A percentile compares a stretch with the other conserved stretches of the same genome.
These are phyloP conservation scores for Dactylella cylindrospora DNA, from an alignment of 2,329 filamentous ascomycete genomes.

Conservation along the genomic window DNA sequence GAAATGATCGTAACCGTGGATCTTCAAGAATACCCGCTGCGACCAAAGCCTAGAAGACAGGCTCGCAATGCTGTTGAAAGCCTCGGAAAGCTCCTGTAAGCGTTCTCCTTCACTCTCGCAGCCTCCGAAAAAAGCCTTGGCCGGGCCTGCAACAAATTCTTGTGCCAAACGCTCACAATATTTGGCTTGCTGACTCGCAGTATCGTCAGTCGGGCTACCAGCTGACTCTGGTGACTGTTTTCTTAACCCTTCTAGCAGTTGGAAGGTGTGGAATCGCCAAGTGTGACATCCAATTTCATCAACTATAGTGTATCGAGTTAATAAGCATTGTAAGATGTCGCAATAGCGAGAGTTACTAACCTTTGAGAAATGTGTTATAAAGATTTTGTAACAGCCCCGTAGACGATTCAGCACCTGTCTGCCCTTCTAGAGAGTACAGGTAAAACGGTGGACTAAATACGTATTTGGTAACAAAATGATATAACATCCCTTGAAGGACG, in stretches of 20 bases:
- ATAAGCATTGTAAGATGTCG: too few relatives aligned
- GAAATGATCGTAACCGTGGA: background rate
- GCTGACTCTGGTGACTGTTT: background rate
- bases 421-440: background rate
- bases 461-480: background rate
- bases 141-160: background rate
- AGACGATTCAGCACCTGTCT: background rate
- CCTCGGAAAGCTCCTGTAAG: background rate
- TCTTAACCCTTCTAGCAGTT: background rate
- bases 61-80: background rate
- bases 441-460: background rate
- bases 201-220: background rate
- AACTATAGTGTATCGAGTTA: constrained; percentile 4
- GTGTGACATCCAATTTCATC: background rate
- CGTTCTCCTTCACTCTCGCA: background rate
- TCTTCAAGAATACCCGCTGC: constrained; percentile 2
- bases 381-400: background rate
- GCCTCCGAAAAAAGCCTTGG: background rate
- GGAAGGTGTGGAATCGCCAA: constrained; percentile 12
- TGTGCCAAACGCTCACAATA: background rate
- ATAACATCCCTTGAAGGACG: constrained; percentile 2
- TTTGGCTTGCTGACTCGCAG: background rate
- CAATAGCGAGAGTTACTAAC: background rate
- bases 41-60: background rate
- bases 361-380: constrained; percentile 1